Base-by-base conservation (phyloP, 2,329 filamentous ascomycete species). In the Epichloe sibirici region DNA sequence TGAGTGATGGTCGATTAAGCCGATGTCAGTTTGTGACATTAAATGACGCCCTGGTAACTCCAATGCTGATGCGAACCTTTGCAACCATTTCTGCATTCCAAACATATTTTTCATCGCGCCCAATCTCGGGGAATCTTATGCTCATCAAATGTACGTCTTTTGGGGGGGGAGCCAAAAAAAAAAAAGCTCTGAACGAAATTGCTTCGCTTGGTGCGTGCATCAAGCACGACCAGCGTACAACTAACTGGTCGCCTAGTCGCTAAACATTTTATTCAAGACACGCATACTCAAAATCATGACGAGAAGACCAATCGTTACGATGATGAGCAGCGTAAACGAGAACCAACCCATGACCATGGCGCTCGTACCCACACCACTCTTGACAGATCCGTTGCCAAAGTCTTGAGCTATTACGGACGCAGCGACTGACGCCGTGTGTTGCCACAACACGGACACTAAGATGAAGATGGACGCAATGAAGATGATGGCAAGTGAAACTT, bases 341-440 rank as follows among this genome's bases (percentile, higher is more conserved):
- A 98, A 97, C 93, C 93, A 98, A 54, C 93, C 93, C 64, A 98
- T 77, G 17, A 96, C 88, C 88, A 98, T 97, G 53, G 93, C 91
- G 40, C 85, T 88, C 48, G 88, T 90, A n/a, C 90, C 90, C 12
- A 96, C 89, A 37, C 90, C 90, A 53, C 85, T 88, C 66, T 78
- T 82, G 53, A 96, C 88, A 58, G 84, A 88, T 44, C 90, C 90
- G 67, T 96, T 96, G 38, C 86, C 90, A 59, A 96, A 81, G 64
- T 95, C 90, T 74, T 95, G 88, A 1, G 90, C 89, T 58, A 98
- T 90, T 58, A 94, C 87, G 55, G 89, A 90, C 23, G 93, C 93
- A 37, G 91, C 91, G 0, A 98, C 93, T 0, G 91, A 96, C 0
- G 93, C 93, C 5, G 93, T 98, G 64, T 98, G 93, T 65, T 94